Evolutionary conservation across 2,329 filamentous ascomycete genomes (phyloP), one percentile per base, ranked within the genome.

Genomic region (Fusarium domesticum): DNA sequence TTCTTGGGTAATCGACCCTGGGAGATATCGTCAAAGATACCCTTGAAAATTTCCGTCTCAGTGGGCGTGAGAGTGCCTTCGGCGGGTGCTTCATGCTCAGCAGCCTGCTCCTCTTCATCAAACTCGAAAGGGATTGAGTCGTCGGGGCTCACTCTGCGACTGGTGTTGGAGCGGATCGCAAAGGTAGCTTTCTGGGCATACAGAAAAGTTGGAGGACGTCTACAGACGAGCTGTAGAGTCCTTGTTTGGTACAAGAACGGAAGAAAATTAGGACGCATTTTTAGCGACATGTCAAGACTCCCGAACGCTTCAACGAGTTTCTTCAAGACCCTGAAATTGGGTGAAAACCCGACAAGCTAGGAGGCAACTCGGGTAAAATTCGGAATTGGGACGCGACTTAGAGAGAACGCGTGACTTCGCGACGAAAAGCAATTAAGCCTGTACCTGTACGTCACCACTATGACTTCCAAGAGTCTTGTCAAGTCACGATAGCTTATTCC

Each of bases 191-290:
- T 42, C 45, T 56, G 50, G 43, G 57, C 32, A 37, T 50, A 40
- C 17, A 47, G 36, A 42, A 58, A 57, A 48, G 45, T 59, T 14
- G 47, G 53, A 37, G 53, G 61, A 40, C 42, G 46, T 31, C 60
- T 61, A 10, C 63, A 51, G 25, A 57, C 57, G 4, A 60, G 60
- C 17, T 64, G 59, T 11, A 70, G 74, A 0, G 85, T 88, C 47
- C 76, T 71, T 5, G 86, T 89, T 53, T 87, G 83, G 60, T 89
- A 89, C 6, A 90, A 73, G 45, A 89, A 89, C 0, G 84, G 82
- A 5, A 83, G 67, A 12, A 81, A 64, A 6, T 78, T 75, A 3
- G 71, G 67, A 12, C 71, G 63, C 71, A 79, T 79, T 39, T 39
- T 57, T 38, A 12, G 14, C 10, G 23, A 28, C 23, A 33, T 4